These are phyloP conservation scores for Flaveria sonorensis DNA, from an alignment of 129 eudicot genomes.

Conservation along the genomic window DNA sequence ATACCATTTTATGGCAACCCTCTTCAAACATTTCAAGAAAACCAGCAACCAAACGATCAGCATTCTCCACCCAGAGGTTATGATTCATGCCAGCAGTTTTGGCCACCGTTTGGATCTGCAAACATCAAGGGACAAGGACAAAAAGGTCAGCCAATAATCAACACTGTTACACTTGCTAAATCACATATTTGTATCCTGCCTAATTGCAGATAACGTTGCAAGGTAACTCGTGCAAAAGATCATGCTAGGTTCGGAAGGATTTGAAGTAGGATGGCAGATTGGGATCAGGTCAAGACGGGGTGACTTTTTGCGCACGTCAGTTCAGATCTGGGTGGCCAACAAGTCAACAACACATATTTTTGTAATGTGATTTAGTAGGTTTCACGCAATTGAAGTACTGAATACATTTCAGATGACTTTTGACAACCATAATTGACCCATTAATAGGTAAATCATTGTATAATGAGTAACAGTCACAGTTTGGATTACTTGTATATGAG, in stretches of 20 bases:
- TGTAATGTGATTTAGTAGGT: background rate
- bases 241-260: background rate
- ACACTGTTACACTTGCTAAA: background rate
- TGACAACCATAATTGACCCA: background rate
- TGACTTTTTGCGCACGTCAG: background rate
- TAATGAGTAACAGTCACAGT: background rate
- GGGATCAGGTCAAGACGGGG: background rate
- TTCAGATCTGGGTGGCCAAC: background rate
- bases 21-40: slow-evolving; percentile 99
- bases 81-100: slow-evolving; percentile 64
- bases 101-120: slow-evolving; percentile 86
- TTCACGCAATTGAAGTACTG: background rate
- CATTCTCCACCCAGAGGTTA: slow-evolving; percentile 94
- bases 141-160: slow-evolving; percentile 8
- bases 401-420: background rate
- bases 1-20: slow-evolving; percentile 97
- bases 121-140: slow-evolving; percentile 15
- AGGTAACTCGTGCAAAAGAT: background rate
- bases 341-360: background rate
- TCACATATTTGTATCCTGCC: background rate
- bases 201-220: background rate
- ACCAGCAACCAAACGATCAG: slow-evolving; percentile 98
- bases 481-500: background rate
- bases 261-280: background rate
- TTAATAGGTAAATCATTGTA: background rate